Evolutionary conservation across 2,329 filamentous ascomycete genomes (phyloP).

Genomic region (Cladosporium sp.): DNA sequence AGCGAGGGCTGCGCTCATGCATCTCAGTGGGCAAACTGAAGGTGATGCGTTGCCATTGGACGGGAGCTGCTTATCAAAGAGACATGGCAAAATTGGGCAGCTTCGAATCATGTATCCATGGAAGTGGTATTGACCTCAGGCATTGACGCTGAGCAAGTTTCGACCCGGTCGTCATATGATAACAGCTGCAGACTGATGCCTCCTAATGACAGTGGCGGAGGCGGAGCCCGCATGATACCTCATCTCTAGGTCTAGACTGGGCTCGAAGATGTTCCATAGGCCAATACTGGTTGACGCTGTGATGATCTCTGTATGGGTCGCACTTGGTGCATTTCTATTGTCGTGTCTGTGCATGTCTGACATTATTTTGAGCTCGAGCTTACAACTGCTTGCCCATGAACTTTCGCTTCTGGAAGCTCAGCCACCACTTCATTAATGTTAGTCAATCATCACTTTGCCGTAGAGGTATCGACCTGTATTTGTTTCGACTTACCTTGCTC

Average conservation of each 20-base stretch:
- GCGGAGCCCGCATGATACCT: not conserved
- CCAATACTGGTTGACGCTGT: not conserved
- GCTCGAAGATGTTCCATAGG: not conserved
- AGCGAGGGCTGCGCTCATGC: not conserved
- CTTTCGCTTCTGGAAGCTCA: slow-evolving; percentile 98
- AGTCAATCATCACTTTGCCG: slow-evolving; percentile 26
- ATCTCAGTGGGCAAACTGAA: not conserved
- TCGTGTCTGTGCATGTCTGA: slow-evolving; percentile 14
- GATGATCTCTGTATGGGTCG: not conserved
- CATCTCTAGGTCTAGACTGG: not conserved
- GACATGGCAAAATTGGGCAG: not conserved
- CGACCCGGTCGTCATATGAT: not conserved
- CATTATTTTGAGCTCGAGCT: slow-evolving; percentile 20
- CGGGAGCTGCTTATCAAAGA: not conserved
- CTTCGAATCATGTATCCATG: not conserved
- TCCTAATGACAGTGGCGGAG: not conserved
- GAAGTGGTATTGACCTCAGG: not conserved
- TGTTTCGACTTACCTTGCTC: slow-evolving; percentile 55
- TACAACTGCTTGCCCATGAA: slow-evolving; percentile 86
- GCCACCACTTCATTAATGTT: slow-evolving; percentile 80
- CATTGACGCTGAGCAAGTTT: not conserved
- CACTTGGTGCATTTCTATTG: slow-evolving; percentile 13
- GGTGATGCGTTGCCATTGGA: not conserved
- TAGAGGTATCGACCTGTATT: not conserved
- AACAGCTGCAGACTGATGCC: not conserved